Evolutionary conservation across 2,329 filamentous ascomycete genomes (phyloP).

Genomic region (Furcasterigmium sp.): DNA sequence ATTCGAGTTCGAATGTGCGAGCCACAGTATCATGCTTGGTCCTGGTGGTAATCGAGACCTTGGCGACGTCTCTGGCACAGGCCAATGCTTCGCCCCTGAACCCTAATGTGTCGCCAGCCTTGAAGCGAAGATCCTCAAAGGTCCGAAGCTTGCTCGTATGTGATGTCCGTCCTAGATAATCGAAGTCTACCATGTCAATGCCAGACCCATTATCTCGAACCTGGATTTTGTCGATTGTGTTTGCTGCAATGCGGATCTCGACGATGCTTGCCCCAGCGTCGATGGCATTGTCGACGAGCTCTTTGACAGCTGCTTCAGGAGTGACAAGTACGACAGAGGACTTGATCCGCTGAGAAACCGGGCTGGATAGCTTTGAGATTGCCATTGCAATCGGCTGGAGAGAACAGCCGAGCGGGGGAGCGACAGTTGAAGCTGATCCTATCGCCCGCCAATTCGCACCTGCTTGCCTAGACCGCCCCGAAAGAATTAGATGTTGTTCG

Average conservation of each 20-base stretch:
- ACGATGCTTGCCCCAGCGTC: slow-evolving; percentile 65
- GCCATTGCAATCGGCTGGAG: background rate
- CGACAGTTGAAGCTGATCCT: too few relatives aligned
- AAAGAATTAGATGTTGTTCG: too few relatives aligned
- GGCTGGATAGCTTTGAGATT: slow-evolving; percentile 26
- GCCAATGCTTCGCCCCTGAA: slow-evolving; percentile 73
- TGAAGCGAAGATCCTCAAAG: slow-evolving; percentile 54
- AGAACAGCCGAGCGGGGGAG: too few relatives aligned
- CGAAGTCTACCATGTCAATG: slow-evolving; percentile 57
- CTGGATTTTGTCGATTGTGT: slow-evolving; percentile 65
- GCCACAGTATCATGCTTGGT: slow-evolving; percentile 57
- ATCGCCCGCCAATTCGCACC: too few relatives aligned
- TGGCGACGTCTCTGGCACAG: slow-evolving; percentile 55
- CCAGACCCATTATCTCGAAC: slow-evolving; percentile 72
- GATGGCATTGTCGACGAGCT: slow-evolving; percentile 72
- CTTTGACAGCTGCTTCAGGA: slow-evolving; percentile 62
- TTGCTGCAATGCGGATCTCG: slow-evolving; percentile 57
- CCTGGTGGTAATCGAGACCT: slow-evolving; percentile 58
- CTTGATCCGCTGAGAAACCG: slow-evolving; percentile 43
- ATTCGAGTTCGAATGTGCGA: slow-evolving; percentile 34
- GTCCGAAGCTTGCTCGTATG: slow-evolving; percentile 68
- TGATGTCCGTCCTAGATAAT: slow-evolving; percentile 56
- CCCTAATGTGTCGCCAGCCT: slow-evolving; percentile 59
- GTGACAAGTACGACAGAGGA: slow-evolving; percentile 52
- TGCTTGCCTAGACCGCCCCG: too few relatives aligned